A percentile compares a stretch with the other conserved stretches of the same genome.
These are phyloP conservation scores for Filobasidium floriforme DNA, from an alignment of 768 basidiomycete genomes.

Conservation along the genomic window DNA sequence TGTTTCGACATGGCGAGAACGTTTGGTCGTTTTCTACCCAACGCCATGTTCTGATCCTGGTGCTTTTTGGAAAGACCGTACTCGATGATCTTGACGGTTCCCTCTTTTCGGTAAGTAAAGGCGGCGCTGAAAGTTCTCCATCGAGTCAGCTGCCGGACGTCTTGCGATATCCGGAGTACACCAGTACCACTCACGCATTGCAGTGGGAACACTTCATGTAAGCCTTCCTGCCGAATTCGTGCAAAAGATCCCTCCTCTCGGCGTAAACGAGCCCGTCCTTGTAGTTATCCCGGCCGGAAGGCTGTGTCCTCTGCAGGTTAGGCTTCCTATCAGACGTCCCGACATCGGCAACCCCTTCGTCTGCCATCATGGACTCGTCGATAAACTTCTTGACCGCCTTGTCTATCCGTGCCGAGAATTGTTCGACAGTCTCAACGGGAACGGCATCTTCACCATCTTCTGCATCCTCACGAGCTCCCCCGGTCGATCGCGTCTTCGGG, in stretches of 20 bases:
- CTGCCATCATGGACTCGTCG: slow-evolving; percentile 26
- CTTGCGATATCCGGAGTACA: slow-evolving; percentile 8
- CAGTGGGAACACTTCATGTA: slow-evolving; percentile 69
- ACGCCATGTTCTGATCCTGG: slow-evolving; percentile 55
- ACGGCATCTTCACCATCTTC: slow-evolving; percentile 41
- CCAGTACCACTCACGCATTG: slow-evolving; percentile 58
- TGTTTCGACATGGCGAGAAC: slow-evolving; percentile 50
- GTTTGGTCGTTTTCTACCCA: slow-evolving; percentile 62
- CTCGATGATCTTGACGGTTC: slow-evolving; percentile 87
- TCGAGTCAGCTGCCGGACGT: background rate
- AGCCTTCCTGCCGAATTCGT: slow-evolving; percentile 67
- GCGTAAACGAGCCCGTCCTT: slow-evolving; percentile 84
- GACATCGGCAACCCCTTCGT: slow-evolving; percentile 56
- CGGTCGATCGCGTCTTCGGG: slow-evolving; percentile 39
- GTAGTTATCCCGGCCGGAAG: slow-evolving; percentile 63
- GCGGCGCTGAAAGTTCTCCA: slow-evolving; percentile 51
- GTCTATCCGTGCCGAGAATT: slow-evolving; percentile 37
- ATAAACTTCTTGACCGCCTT: slow-evolving; percentile 29
- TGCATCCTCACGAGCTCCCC: slow-evolving; percentile 47
- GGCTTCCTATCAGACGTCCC: slow-evolving; percentile 49
- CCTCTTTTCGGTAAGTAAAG: slow-evolving; percentile 89
- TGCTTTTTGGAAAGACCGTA: slow-evolving; percentile 77
- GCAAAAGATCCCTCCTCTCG: slow-evolving; percentile 70
- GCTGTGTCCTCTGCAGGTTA: slow-evolving; percentile 27
- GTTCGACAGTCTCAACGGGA: slow-evolving; percentile 35